Percentiles rank a stretch among this genome's conserved stretches.
Evolutionary conservation across 495 filamentous ascomycete genomes (phyloP).

Genomic region (Articulospora tetracladia): DNA sequence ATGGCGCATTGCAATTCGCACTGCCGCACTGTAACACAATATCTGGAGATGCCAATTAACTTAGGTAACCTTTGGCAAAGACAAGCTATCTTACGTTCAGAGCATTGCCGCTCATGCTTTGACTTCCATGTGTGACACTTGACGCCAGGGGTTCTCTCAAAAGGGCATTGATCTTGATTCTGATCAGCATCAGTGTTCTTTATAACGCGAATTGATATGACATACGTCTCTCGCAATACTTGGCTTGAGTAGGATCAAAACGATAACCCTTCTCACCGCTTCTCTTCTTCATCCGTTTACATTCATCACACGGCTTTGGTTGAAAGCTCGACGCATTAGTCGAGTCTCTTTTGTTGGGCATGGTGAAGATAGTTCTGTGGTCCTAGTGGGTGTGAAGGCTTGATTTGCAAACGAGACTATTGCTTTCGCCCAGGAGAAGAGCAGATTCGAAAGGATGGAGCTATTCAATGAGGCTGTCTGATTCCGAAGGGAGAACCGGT

Average conservation of each 20-base stretch:
- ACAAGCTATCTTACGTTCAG: background rate
- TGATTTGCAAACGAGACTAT: background rate
- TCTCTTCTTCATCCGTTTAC: background rate
- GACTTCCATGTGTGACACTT: background rate
- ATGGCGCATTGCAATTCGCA: background rate
- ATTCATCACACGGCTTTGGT: background rate
- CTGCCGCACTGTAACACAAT: background rate
- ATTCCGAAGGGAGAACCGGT: no score
- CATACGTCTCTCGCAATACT: background rate
- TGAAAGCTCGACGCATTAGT: background rate
- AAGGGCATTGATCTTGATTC: background rate
- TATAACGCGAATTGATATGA: background rate
- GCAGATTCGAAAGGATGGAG: background rate
- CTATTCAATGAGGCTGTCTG: background rate
- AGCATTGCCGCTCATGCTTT: background rate
- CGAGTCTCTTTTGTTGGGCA: background rate
- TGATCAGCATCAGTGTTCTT: background rate
- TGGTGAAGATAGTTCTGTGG: background rate
- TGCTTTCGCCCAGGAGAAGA: background rate
- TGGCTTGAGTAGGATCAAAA: background rate
- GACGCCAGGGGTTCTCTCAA: background rate
- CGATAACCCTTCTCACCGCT: background rate
- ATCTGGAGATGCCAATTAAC: background rate
- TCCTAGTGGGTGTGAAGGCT: background rate
- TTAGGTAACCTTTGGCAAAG: background rate